Conservation (phyloP, 345 rosid species). For the Eucalyptus decipiens region DNA sequence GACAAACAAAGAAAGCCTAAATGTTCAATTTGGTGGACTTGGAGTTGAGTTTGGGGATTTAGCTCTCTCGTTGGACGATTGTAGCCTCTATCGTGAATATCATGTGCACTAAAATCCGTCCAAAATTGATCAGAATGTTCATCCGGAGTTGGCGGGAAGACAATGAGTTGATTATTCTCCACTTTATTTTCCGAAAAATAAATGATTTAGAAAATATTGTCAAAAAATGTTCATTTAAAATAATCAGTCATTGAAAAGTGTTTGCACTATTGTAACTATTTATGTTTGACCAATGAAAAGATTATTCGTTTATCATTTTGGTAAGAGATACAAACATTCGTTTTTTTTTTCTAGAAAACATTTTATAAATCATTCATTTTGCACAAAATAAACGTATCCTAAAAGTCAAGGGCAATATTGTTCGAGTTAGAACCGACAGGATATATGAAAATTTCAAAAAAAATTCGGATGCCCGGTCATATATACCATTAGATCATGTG, state of each 20-base stretch:
- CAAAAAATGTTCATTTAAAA: too few relatives aligned
- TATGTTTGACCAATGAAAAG: too few relatives aligned
- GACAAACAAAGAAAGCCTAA: not conserved
- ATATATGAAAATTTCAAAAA: too few relatives aligned
- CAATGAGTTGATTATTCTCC: not conserved
- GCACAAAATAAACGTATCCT: accelerated
- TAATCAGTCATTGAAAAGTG: not conserved
- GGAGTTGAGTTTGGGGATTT: not conserved
- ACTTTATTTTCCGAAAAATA: not conserved
- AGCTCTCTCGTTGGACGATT: not conserved
- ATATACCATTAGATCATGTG: not conserved
- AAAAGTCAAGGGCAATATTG: accelerated
- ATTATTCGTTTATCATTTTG: too few relatives aligned
- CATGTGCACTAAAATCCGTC: not conserved
- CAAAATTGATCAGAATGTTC: not conserved
- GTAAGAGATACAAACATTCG: accelerated
- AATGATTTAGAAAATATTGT: accelerated
- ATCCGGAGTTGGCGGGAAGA: not conserved
- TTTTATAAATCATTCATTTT: too few relatives aligned
- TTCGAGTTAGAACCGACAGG: accelerated
- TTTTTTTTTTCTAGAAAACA: too few relatives aligned
- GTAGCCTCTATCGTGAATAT: not conserved
- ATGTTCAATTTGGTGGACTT: not conserved
- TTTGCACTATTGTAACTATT: too few relatives aligned
- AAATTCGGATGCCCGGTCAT: accelerated